A percentile compares a stretch with the other conserved stretches of the same genome.
Evolutionary conservation across 2,329 filamentous ascomycete species (phyloP).

Genomic region (Colletotrichum sidae): DNA sequence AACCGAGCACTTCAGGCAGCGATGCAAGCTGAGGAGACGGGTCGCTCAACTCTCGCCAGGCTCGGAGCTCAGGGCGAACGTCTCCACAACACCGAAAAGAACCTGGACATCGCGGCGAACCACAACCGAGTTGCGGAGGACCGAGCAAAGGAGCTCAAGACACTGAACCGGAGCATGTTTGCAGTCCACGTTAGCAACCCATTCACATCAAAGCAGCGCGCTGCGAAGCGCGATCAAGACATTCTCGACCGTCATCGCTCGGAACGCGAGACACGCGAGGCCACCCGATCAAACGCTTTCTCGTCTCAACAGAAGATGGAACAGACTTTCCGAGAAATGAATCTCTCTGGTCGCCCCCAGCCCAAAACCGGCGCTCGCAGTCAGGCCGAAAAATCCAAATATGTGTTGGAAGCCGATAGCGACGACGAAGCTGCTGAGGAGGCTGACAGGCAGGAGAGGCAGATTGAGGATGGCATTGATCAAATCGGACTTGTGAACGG

Average conservation of each 20-base stretch:
- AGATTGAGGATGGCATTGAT: constrained; percentile 64
- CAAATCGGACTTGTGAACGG: constrained; percentile 75
- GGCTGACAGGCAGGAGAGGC: constrained; percentile 44
- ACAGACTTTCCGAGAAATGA: constrained; percentile 55
- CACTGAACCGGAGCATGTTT: constrained; percentile 91
- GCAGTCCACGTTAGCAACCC: constrained; percentile 82
- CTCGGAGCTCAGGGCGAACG: constrained; percentile 84
- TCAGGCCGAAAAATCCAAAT: constrained; percentile 61
- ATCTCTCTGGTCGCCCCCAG: constrained; percentile 42
- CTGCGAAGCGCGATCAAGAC: constrained; percentile 73
- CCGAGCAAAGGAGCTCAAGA: constrained; percentile 85
- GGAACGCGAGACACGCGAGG: constrained; percentile 74
- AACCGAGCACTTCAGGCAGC: constrained; percentile 70
- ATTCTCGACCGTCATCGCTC: constrained; percentile 76
- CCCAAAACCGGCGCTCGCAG: constrained; percentile 28
- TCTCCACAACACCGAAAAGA: constrained; percentile 84
- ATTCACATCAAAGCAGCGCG: constrained; percentile 77
- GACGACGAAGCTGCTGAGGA: constrained; percentile 66
- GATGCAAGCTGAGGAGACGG: constrained; percentile 76
- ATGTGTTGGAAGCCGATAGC: constrained; percentile 82
- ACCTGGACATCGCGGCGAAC: constrained; percentile 82
- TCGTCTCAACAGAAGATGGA: constrained; percentile 66
- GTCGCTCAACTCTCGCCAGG: constrained; percentile 76
- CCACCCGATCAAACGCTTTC: constrained; percentile 66
- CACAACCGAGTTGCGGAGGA: constrained; percentile 83